These are phyloP conservation scores for Chrysoporthe puriensis DNA, from an alignment of 2,329 filamentous ascomycete genomes.

Conservation along the genomic window DNA sequence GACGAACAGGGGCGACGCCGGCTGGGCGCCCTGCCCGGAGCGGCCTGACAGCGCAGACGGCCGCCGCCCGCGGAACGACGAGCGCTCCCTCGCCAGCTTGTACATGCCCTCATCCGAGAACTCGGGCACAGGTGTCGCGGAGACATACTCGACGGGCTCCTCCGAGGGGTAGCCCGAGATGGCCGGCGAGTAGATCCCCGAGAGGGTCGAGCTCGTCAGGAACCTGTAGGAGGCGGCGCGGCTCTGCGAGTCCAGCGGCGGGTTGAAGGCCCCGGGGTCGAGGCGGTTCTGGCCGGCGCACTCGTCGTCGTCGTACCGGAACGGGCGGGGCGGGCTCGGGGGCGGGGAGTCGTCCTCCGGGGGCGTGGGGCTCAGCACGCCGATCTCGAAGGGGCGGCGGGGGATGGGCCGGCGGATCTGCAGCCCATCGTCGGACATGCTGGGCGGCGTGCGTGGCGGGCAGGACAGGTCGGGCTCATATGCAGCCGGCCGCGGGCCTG, in stretches of 20 bases:
- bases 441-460: neutral
- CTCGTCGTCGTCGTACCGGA: conserved; percentile 54
- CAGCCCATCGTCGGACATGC: conserved; percentile 51
- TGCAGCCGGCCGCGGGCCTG: conserved; percentile 5
- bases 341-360: conserved; percentile 41
- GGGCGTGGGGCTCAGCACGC: conserved; percentile 51
- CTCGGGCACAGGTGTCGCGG: conserved; percentile 53
- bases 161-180: conserved; percentile 52
- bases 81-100: conserved; percentile 48
- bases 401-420: conserved; percentile 71
- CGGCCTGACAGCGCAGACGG: conserved; percentile 39
- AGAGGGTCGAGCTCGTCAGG: conserved; percentile 85
- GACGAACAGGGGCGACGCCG: conserved; percentile 52
- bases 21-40: conserved; percentile 21
- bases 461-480: conserved; percentile 13
- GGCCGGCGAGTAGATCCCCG: conserved; percentile 83
- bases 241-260: conserved; percentile 50
- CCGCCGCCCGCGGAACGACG: conserved; percentile 39
- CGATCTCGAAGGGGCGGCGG: conserved; percentile 70
- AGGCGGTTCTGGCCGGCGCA: conserved; percentile 41
- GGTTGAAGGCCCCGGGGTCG: conserved; percentile 37
- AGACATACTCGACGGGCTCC: conserved; percentile 39
- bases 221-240: conserved; percentile 81
- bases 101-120: conserved; percentile 50
- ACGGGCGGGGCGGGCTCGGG: conserved; percentile 40